Percentiles rank a stretch among this genome's conserved stretches.
phyloP scores from a whole-genome alignment of 441 rosid species.

The Corymbia citriodora region DNA sequence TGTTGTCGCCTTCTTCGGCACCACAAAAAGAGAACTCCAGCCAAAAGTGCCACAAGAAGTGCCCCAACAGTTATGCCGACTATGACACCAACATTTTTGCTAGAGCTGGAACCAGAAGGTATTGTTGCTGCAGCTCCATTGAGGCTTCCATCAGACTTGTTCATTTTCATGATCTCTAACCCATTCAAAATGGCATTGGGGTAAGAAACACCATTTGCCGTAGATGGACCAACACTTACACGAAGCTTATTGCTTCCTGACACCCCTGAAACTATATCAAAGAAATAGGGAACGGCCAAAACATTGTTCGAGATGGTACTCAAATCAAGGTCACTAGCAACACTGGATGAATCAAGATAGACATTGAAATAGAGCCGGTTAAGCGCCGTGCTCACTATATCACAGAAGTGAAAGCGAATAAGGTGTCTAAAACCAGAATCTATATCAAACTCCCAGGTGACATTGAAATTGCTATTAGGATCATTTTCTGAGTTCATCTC shows the following conservation, averaged over 20 bases:
- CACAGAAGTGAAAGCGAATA: slow-evolving; percentile 84
- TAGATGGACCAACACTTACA: slow-evolving; percentile 70
- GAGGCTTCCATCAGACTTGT: slow-evolving; percentile 63
- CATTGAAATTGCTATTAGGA: slow-evolving; percentile 60
- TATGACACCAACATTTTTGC: slow-evolving; percentile 36
- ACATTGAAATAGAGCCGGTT: slow-evolving; percentile 66
- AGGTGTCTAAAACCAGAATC: slow-evolving; percentile 69
- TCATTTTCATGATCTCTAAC: slow-evolving; percentile 89
- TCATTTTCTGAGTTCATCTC: slow-evolving; percentile 41
- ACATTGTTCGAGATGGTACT: neutral
- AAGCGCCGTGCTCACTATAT: slow-evolving; percentile 41
- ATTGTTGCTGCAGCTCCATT: slow-evolving; percentile 11
- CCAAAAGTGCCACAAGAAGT: slow-evolving; percentile 23
- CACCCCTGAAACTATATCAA: slow-evolving; percentile 42
- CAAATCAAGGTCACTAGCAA: slow-evolving; percentile 46
- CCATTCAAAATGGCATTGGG: slow-evolving; percentile 81
- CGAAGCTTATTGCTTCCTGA: slow-evolving; percentile 26
- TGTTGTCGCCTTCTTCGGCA: slow-evolving; percentile 38
- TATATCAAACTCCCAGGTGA: slow-evolving; percentile 77
- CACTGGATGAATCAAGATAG: slow-evolving; percentile 42
- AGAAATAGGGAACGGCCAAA: slow-evolving; percentile 47
- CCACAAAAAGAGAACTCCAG: slow-evolving; percentile 39
- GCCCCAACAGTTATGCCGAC: slow-evolving; percentile 46
- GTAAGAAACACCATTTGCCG: slow-evolving; percentile 16
- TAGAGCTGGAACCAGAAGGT: slow-evolving; percentile 28